Percentiles rank a stretch among this genome's conserved stretches.
Conservation (phyloP, 129 eudicot genomes). For the Apium graveolens region DNA sequence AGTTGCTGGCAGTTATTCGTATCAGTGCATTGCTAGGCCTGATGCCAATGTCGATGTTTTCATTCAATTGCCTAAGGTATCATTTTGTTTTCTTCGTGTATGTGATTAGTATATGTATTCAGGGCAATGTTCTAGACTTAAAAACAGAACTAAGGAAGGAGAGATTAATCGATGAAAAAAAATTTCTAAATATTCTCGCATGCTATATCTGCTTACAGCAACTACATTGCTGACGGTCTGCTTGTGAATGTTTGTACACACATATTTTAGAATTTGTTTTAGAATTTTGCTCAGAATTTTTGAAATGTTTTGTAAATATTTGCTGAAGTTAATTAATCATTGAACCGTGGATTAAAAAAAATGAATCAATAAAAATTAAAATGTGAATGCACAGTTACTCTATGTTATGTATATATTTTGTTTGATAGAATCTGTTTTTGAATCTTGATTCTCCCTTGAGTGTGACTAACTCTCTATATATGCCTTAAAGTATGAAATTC, state of each 20-base stretch:
- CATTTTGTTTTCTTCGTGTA: neutral
- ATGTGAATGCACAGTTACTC: neutral
- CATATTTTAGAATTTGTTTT: neutral
- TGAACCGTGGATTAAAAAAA: neutral
- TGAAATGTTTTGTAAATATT: too few species aligned
- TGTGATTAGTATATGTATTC: neutral
- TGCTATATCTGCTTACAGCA: neutral
- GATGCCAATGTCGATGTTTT: slow-evolving; percentile 70
- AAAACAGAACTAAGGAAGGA: too few species aligned
- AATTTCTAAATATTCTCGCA: too few species aligned
- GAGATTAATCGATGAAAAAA: too few species aligned
- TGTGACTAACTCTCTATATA: neutral
- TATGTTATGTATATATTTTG: neutral
- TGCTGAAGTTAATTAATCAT: too few species aligned
- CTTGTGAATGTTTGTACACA: neutral
- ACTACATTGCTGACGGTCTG: neutral
- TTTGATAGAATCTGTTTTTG: neutral
- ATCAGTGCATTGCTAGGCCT: slow-evolving; percentile 57
- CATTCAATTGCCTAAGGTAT: slow-evolving; percentile 84
- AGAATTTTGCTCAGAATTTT: neutral
- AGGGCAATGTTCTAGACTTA: too few species aligned
- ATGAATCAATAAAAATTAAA: too few species aligned
- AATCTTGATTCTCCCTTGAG: neutral
- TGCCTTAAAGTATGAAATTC: neutral
- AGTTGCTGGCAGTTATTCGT: slow-evolving; percentile 78